These are phyloP conservation scores for Tuber umbilicatum DNA, from an alignment of 495 filamentous ascomycete species.

Conservation along the genomic window DNA sequence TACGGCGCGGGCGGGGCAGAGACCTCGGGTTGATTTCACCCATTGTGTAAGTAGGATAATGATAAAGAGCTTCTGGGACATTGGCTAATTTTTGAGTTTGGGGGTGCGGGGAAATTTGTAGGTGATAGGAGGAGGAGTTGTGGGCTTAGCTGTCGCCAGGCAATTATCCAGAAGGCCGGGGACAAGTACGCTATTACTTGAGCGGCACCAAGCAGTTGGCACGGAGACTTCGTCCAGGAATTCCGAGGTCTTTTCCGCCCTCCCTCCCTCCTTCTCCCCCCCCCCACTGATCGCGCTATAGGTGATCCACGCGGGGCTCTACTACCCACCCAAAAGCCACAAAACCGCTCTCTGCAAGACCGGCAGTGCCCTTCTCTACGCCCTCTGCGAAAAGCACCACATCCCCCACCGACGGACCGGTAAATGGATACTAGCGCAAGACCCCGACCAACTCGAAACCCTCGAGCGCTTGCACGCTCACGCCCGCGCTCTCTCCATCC, in stretches of 20 bases:
- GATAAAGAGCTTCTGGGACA: background rate
- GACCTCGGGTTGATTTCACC: constrained; percentile 21
- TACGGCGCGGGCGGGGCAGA: background rate
- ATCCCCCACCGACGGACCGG: constrained; percentile 64
- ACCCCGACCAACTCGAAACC: constrained; percentile 57
- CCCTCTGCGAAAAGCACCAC: constrained; percentile 57
- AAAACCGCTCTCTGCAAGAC: constrained; percentile 78
- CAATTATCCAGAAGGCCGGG: constrained; percentile 58
- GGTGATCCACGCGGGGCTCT: constrained; percentile 94
- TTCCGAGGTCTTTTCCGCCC: constrained; percentile 58
- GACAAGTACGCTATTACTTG: constrained; percentile 69
- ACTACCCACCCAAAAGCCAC: constrained; percentile 69
- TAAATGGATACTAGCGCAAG: constrained; percentile 95
- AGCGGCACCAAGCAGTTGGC: constrained; percentile 68
- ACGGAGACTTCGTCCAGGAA: constrained; percentile 91
- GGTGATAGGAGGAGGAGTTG: constrained; percentile 85
- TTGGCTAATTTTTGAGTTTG: background rate
- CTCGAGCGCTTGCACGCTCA: constrained; percentile 62
- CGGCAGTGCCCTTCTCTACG: constrained; percentile 71
- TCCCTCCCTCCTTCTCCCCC: background rate
- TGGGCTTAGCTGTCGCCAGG: constrained; percentile 82
- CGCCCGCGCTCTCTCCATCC: constrained; percentile 60
- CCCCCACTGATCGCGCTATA: constrained; percentile 32
- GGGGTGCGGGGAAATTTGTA: constrained; percentile 33
- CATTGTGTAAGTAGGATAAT: constrained; percentile 19